Percentiles rank a stretch among this genome's conserved stretches.
Conservation (phyloP, 2,329 filamentous ascomycete genomes). For the Arthrobotrys sphaeroides region DNA sequence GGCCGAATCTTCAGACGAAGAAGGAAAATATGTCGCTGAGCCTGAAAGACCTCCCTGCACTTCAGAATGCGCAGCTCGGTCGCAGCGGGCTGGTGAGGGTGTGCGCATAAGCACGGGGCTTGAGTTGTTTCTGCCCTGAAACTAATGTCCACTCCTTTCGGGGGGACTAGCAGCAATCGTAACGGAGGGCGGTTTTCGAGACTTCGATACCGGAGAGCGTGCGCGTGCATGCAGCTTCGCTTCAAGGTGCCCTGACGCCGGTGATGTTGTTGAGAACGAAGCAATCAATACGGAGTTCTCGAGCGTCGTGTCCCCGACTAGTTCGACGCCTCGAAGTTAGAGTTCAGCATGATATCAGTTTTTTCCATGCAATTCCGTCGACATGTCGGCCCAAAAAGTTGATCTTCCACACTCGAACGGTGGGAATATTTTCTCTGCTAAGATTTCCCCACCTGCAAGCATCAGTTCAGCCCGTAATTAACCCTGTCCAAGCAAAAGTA, state of each 20-base stretch:
- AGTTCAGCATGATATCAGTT: conserved; percentile 35
- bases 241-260: neutral
- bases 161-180: conserved; percentile 37
- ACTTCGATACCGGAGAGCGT: conserved; percentile 15
- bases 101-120: conserved; percentile 53
- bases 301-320: neutral
- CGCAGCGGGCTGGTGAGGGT: conserved; percentile 31
- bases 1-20: conserved; percentile 33
- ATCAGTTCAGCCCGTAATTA: conserved; percentile 36
- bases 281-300: conserved; percentile 17
- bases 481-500: conserved; percentile 32
- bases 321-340: conserved; percentile 8
- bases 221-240: conserved; percentile 15
- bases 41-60: conserved; percentile 16
- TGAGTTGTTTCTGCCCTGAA: conserved; percentile 52
- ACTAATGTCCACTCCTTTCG: conserved; percentile 48
- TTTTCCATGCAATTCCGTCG: conserved; percentile 1
- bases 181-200: conserved; percentile 31
- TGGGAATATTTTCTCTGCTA: conserved; percentile 17
- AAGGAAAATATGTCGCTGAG: conserved; percentile 33
- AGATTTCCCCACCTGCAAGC: conserved; percentile 38
- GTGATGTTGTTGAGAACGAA: conserved; percentile 10
- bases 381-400: conserved; percentile 14
- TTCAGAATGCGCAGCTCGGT: conserved; percentile 29
- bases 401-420: conserved; percentile 15